Base-by-base conservation (phyloP, 805 yeast species). In the Metschnikowia cubensis region DNA sequence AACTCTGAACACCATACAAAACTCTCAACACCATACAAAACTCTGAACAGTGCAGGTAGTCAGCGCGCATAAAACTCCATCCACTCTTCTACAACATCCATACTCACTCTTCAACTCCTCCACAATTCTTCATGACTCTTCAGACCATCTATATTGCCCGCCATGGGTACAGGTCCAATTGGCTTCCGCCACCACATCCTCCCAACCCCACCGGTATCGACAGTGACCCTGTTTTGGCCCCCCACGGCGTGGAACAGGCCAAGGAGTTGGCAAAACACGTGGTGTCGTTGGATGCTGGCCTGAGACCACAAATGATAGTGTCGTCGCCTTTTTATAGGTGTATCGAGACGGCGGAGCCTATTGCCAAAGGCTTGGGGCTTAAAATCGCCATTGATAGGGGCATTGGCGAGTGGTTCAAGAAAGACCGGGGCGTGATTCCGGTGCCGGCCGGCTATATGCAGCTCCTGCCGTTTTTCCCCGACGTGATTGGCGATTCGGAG, bases 281-380 rank as follows among this genome's bases (percentile, higher is more conserved):
- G 45, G 54, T 4, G 49, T 63, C 4, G 57, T 78, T 15, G 61
- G 68, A 25, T 13, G 63, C 66, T 5, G 84, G 85, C 3, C 84
- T 85, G 3, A 77, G 76, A 49, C 95, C 96, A 1, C 83, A 86
- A 52, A 68, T 85, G 51, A 77, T 94, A 10, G 77, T 89, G 54
- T 68, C 86, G 0, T 85, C 96, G 15, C 98, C 98, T 0, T 91
- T 90, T 65, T 90, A 88, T 64, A 74, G 98, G 51, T 94, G 98
- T 65, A 71, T 90, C 6, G 89, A 94, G 61, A 91, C 98, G 0
- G 76, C 85, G 6, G 68, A 76, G 10, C 96, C 96, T 2, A 74
- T 84, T 13, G 82, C 96, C 1, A 72, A 81, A 39, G 63, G 64
- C 25, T 67, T 89, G 14, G 82, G 75, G 4, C 58, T 87, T 34